Conservation (phyloP, 768 basidiomycete species). For the Infundibulicybe gibba region DNA sequence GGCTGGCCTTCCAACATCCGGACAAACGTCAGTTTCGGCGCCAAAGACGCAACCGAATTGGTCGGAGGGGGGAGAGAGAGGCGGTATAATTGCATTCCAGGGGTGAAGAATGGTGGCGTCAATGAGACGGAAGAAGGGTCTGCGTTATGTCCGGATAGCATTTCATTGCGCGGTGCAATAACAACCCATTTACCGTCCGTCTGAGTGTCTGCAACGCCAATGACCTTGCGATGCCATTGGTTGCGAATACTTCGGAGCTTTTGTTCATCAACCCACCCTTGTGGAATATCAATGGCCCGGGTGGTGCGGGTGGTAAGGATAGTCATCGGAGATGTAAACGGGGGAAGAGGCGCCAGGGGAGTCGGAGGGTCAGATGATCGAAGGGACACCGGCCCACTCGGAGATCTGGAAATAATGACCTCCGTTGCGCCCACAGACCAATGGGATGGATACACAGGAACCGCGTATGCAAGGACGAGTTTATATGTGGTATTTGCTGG, state of each 20-base stretch:
- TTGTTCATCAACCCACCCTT: conserved; percentile 66
- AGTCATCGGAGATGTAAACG: conserved; percentile 30
- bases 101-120: conserved; percentile 15
- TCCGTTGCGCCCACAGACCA: conserved; percentile 81
- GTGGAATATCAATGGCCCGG: conserved; percentile 68
- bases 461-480: conserved; percentile 69
- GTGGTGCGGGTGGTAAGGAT: conserved; percentile 59
- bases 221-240: conserved; percentile 77
- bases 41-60: conserved; percentile 45
- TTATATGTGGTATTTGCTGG: conserved; percentile 60
- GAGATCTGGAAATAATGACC: conserved; percentile 52
- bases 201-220: conserved; percentile 65
- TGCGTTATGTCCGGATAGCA: background rate
- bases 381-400: conserved; percentile 4
- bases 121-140: background rate
- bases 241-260: conserved; percentile 62
- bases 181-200: conserved; percentile 88
- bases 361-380: conserved; percentile 13
- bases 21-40: conserved; percentile 67
- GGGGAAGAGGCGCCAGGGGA: conserved; percentile 35
- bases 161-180: conserved; percentile 44
- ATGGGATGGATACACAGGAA: conserved; percentile 77
- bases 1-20: conserved; percentile 69
- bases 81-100: conserved; percentile 71
- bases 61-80: conserved; percentile 50